Base-by-base conservation (phyloP, 225 moss, liverwort and hornwort genomes). In the Pleurozium schreberi region DNA sequence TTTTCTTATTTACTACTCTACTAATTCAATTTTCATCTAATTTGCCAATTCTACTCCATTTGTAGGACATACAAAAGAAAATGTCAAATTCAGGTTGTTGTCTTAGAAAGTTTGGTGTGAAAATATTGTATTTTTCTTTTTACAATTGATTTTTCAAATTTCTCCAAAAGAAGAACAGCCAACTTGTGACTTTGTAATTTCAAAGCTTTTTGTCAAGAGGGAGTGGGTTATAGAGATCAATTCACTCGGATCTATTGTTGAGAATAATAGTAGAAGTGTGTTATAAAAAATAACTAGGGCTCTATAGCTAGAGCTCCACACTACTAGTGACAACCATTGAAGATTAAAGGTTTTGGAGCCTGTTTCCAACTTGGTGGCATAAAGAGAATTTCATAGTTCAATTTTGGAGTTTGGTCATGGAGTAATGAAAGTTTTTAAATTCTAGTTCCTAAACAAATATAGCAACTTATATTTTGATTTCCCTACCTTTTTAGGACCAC, bases 21-120 rank as follows among this genome's bases (percentile, higher is more conserved):
- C n/a, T n/a, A n/a, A n/a, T n/a, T n/a, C 14, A 25, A 14, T 38
- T 6, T 66, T 66, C 19, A 36, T 36, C 61, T 36, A 34, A 10
- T 65, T 65, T 65, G 36, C 18, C 70, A 26, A 42, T 7, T 42
- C 70, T 42, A 70, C 14, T n/a, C 70, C 70, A 70, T 42, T 42
- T 70, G 38, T 36, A 66, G 70, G 40, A 40, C 9, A 26, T 26
- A 8, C 8, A 70, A 26, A 14, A 70, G 3, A 25, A 71, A 38
- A 67, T 38, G 67, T 38, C 38, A 21, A 38, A 67, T 38, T 67
- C 21, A 67, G 67, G 12, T 67, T 68, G 22, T n/a, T n/a, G 4
- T 1, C 22, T n/a, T n/a, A n/a, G n/a, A 68, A 22, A 12, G 4
- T 4, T 7, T 0, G 0, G 9, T 22, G 12, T 12, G 22, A 3